Evolutionary conservation across 2,329 filamentous ascomycete species (phyloP).

Genomic region (Aspergillus terreus): DNA sequence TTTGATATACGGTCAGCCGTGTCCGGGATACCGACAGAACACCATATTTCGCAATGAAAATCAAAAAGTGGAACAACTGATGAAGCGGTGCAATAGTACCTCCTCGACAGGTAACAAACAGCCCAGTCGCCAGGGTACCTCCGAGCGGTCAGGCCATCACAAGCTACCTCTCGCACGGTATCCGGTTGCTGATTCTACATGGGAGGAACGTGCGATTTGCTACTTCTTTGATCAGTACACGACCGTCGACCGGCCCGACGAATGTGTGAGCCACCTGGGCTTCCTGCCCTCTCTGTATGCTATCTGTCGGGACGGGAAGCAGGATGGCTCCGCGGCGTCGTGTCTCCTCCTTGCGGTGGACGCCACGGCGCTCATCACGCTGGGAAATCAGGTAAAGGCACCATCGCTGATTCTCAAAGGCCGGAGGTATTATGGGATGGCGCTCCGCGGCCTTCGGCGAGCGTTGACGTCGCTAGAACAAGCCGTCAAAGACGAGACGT

Average conservation of each 20-base stretch:
- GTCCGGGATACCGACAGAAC: constrained; percentile 35
- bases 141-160: not conserved
- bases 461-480: constrained; percentile 27
- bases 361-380: constrained; percentile 32
- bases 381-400: constrained; percentile 27
- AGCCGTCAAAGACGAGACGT: constrained; percentile 34
- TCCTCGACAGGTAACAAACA: not conserved
- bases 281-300: constrained; percentile 36
- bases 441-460: constrained; percentile 26
- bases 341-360: constrained; percentile 34
- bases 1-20: constrained; percentile 31
- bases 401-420: constrained; percentile 25
- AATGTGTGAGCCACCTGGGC: constrained; percentile 30
- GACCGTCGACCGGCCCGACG: constrained; percentile 19
- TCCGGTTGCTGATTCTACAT: constrained; percentile 26
- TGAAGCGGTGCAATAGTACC: constrained; percentile 17
- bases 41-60: constrained; percentile 35
- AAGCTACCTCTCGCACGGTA: constrained; percentile 14
- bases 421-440: constrained; percentile 29
- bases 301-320: constrained; percentile 18
- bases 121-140: not conserved
- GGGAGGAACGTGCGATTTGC: constrained; percentile 37
- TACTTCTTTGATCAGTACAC: constrained; percentile 42
- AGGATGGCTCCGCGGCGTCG: constrained; percentile 15
- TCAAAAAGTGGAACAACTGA: constrained; percentile 24